These are phyloP conservation scores for Ichthyophthirius multifiliis DNA, from an alignment of 169 alveolate genomes.

Conservation along the genomic window DNA sequence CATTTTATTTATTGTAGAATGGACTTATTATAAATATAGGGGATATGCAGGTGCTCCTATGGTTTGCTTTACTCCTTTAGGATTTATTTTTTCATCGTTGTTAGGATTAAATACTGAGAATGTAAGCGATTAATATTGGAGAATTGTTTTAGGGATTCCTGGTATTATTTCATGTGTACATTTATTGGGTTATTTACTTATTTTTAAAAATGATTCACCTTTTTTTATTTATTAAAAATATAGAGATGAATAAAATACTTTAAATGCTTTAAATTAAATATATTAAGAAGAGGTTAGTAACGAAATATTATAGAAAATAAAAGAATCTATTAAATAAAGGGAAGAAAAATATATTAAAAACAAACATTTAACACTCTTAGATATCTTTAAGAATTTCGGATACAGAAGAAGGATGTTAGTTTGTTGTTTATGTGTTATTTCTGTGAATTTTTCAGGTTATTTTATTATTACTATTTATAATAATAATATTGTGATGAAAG, in stretches of 20 bases:
- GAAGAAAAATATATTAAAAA: background rate
- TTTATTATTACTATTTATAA: background rate
- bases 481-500: background rate
- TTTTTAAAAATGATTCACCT: background rate
- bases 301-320: background rate
- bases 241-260: background rate
- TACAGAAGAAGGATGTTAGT: background rate
- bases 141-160: background rate
- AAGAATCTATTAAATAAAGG: background rate
- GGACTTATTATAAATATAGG: background rate
- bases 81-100: background rate
- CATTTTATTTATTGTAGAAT: background rate
- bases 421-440: background rate
- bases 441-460: background rate
- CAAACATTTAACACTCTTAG: background rate
- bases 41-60: constrained; percentile 6
- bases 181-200: background rate
- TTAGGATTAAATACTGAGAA: background rate
- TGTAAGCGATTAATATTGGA: background rate
- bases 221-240: background rate
- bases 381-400: background rate
- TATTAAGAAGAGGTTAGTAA: background rate
- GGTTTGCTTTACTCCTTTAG: constrained; percentile 8
- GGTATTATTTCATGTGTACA: background rate
- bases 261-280: background rate